Conservation (phyloP, 352 stramenopile species). For the Pythium angustatum region DNA sequence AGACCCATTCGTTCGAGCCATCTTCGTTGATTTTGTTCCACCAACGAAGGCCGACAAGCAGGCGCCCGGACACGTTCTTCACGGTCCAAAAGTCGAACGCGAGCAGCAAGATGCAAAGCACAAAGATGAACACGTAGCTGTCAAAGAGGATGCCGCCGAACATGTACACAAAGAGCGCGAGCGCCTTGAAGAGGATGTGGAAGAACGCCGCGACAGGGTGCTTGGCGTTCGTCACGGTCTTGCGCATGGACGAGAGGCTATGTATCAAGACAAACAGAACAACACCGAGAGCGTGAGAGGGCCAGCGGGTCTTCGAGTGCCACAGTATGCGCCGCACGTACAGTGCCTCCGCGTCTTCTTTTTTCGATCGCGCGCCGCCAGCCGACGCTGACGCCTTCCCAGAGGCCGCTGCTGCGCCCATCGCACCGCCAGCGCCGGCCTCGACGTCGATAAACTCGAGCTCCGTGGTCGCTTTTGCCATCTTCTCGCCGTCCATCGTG, state of each 20-base stretch:
- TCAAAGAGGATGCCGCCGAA: slow-evolving; percentile 90
- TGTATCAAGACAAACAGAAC: background rate
- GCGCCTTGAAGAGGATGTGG: slow-evolving; percentile 96
- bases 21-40: slow-evolving; percentile 98
- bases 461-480: slow-evolving; percentile 63
- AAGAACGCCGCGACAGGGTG: slow-evolving; percentile 96
- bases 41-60: slow-evolving; percentile 96
- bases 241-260: slow-evolving; percentile 72
- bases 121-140: slow-evolving; percentile 97
- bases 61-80: slow-evolving; percentile 91
- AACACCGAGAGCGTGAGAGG: background rate
- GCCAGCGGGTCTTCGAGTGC: too few relatives aligned
- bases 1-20: slow-evolving; percentile 95
- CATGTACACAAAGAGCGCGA: slow-evolving; percentile 94
- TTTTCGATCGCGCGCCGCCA: slow-evolving; percentile 24
- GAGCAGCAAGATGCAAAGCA: slow-evolving; percentile 95
- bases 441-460: slow-evolving; percentile 85
- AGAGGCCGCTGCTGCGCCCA: slow-evolving; percentile 7
- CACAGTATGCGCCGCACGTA: too few relatives aligned
- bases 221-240: slow-evolving; percentile 73
- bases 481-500: slow-evolving; percentile 51
- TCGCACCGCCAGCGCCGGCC: slow-evolving; percentile 14
- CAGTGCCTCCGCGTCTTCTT: slow-evolving; percentile 58
- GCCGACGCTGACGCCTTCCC: slow-evolving; percentile 19
- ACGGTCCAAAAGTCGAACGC: slow-evolving; percentile 99